Conservation (phyloP, 257 asterid genomes). For the Solanum chilense region DNA sequence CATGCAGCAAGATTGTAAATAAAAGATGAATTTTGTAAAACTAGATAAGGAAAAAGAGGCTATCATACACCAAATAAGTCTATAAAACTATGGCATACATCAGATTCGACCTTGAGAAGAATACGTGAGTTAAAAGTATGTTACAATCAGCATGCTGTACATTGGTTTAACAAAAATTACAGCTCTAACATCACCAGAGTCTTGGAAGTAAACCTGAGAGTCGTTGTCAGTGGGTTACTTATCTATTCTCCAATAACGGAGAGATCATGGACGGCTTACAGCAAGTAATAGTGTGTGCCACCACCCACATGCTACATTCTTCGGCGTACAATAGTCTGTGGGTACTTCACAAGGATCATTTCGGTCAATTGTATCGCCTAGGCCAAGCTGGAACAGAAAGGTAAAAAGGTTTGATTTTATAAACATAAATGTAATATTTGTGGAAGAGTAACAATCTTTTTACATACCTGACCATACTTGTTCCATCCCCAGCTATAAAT, state of each 20-base stretch:
- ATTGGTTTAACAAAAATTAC: not conserved
- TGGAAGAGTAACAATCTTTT: not conserved
- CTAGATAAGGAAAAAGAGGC: not conserved
- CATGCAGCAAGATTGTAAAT: not conserved
- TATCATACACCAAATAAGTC: not conserved
- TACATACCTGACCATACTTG: constrained; percentile 68
- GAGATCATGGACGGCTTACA: not conserved
- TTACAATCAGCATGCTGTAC: not conserved
- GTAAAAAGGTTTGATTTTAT: not conserved
- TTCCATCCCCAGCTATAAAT: constrained; percentile 80
- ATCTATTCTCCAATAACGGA: not conserved
- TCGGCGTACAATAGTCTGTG: constrained; percentile 15
- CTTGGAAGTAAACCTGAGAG: not conserved
- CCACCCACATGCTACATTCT: constrained; percentile 59
- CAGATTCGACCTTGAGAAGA: not conserved
- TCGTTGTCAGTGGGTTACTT: not conserved
- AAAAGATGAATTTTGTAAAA: not conserved
- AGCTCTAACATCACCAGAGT: not conserved
- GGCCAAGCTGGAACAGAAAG: constrained; percentile 38
- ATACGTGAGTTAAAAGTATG: not conserved
- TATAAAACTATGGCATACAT: not conserved
- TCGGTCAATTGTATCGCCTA: constrained; percentile 53
- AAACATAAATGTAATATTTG: no score
- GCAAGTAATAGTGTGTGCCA: constrained; percentile 57
- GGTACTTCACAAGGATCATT: constrained; percentile 34